Conservation (phyloP, 371 early-diverging fungal genomes). For the Cokeromyces recurvatus region DNA sequence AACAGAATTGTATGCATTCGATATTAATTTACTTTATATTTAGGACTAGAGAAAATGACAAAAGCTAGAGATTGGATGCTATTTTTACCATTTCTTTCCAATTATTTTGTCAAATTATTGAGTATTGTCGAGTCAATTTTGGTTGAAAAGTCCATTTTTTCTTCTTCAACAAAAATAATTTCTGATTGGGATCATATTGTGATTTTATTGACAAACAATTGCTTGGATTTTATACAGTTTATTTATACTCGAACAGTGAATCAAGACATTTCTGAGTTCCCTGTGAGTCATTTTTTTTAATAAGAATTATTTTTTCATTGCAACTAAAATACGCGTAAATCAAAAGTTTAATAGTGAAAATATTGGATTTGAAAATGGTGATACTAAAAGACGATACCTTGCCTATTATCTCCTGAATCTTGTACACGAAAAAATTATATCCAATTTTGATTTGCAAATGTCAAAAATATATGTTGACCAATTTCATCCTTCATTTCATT, state of each 20-base stretch:
- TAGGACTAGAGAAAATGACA: conserved; percentile 12
- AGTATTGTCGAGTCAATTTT: conserved; percentile 1
- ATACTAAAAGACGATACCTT: conserved; percentile 16
- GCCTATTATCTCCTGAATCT: conserved; percentile 7
- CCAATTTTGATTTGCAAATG: conserved; percentile 13
- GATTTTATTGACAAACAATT: background rate
- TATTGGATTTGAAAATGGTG: conserved; percentile 16
- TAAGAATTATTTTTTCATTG: no score
- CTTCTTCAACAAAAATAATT: background rate
- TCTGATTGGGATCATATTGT: conserved; percentile 5
- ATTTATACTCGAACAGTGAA: conserved; percentile 6
- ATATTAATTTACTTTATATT: background rate
- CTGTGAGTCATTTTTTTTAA: conserved; percentile 1
- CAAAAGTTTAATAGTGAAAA: conserved; percentile 4
- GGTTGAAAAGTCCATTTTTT: background rate
- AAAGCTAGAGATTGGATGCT: conserved; percentile 19
- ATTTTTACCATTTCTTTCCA: conserved; percentile 15
- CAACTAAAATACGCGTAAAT: no score
- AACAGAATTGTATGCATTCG: background rate
- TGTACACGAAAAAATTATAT: conserved; percentile 11
- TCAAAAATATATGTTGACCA: conserved; percentile 12
- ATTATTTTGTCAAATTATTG: conserved; percentile 1
- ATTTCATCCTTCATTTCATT: conserved; percentile 4
- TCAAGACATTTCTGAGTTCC: background rate
- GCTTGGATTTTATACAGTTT: conserved; percentile 18